Evolutionary conservation across 352 stramenopile species (phyloP), one percentile per base, ranked within the genome.

Genomic region (Thalassiosira exigua): DNA sequence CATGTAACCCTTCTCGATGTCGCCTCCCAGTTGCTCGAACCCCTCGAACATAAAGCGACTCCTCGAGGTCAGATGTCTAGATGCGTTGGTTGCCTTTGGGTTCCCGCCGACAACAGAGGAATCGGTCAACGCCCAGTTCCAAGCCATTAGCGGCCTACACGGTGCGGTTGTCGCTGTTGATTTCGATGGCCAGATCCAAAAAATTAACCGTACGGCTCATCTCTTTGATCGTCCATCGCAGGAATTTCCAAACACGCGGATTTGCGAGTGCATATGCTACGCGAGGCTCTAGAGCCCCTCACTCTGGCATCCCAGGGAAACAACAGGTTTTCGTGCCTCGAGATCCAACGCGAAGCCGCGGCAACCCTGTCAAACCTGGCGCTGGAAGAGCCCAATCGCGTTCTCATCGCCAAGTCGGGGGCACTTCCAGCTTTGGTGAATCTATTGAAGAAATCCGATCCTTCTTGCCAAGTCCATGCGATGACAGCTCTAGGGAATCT

Each of bases 61-160:
- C 39, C 92, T 98, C 7, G 87, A 86, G 5, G 87, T 90, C 5
- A 94, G 97, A 32, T 96, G 89, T 57, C 87, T 98, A 22, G 96
- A 97, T 75, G 94, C 95, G 19, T 92, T 98, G 58, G 96, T 99
- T 53, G 95, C 95, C 1, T 98, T 97, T 69, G 90, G 95, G 0
- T 98, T 98, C 71, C 96, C 96, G 3, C 85, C 87, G 5, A 84
- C 80, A 22, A 87, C 66, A 19, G 60, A 93, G 56, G 78, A 85
- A 59, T 94, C 95, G 2, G 91, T 97, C 39, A 98, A 98, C 69
- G 94, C 98, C 32, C 96, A 98, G 84, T 98, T 98, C 83, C 96
- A 98, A 87, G 96, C 96, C 2, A 98, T 98, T 42, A 95, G 96
- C 3, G 95, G 93, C 0, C 86, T 99, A 0, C 93, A 95, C 2